Evolutionary conservation across 768 basidiomycete genomes (phyloP).

Genomic region (Sporobolomyces roseus): DNA sequence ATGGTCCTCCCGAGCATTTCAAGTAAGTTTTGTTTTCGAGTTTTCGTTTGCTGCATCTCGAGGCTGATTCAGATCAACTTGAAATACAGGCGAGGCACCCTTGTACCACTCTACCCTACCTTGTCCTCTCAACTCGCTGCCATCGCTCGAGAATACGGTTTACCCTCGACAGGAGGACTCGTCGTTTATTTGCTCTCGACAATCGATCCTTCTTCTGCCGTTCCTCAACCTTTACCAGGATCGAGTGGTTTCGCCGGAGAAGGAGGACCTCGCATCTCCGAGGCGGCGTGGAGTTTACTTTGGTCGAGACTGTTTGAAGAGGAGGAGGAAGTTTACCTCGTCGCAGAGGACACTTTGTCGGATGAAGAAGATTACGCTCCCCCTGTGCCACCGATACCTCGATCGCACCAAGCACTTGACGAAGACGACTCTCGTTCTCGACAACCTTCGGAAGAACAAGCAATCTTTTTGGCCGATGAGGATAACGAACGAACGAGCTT

Average conservation of each 20-base stretch:
- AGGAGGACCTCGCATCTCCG: constrained; percentile 73
- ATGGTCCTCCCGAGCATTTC: constrained; percentile 43
- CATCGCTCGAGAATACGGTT: constrained; percentile 87
- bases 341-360: constrained; percentile 14
- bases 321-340: constrained; percentile 25
- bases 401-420: constrained; percentile 7
- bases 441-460: constrained; percentile 1
- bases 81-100: constrained; percentile 71
- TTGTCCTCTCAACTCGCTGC: constrained; percentile 75
- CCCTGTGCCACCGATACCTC: constrained; percentile 56
- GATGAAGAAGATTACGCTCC: constrained; percentile 49
- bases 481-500: constrained; percentile 28
- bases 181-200: constrained; percentile 70
- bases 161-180: constrained; percentile 79
- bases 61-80: constrained; percentile 48
- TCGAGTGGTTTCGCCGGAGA: constrained; percentile 44
- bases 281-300: constrained; percentile 81
- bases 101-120: constrained; percentile 78
- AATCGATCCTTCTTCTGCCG: constrained; percentile 41
- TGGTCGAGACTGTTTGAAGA: constrained; percentile 55
- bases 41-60: too few species aligned
- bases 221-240: constrained; percentile 47
- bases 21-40: constrained; percentile 49
- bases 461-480: constrained; percentile 14
- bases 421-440: not conserved